phyloP scores from a whole-genome alignment of 768 basidiomycete species.

The Coprinopsis strossmayeri region DNA sequence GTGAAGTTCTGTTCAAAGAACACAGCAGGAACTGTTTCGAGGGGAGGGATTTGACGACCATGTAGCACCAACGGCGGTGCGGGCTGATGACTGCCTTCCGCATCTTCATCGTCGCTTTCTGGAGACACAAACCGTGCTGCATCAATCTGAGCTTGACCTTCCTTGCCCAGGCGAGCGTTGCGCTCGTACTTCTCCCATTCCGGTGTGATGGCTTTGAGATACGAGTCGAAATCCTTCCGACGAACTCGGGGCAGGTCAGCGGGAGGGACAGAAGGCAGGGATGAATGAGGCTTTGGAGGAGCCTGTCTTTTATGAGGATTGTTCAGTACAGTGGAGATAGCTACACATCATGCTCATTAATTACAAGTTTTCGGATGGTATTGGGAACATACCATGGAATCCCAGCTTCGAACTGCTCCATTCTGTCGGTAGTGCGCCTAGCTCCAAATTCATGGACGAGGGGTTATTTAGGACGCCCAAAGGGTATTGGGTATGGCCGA shows the following conservation, averaged over 20 bases:
- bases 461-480: slow-evolving; percentile 39
- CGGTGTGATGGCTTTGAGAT: slow-evolving; percentile 61
- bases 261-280: slow-evolving; percentile 63
- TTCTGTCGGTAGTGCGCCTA: slow-evolving; percentile 47
- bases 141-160: slow-evolving; percentile 34
- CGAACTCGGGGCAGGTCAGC: slow-evolving; percentile 76
- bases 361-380: slow-evolving; percentile 1
- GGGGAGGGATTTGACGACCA: slow-evolving; percentile 51
- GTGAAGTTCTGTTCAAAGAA: slow-evolving; percentile 80
- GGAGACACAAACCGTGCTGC: slow-evolving; percentile 9
- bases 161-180: slow-evolving; percentile 29
- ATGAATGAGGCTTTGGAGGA: slow-evolving; percentile 83
- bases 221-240: slow-evolving; percentile 79
- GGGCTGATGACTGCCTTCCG: slow-evolving; percentile 17
- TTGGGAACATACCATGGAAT: slow-evolving; percentile 66
- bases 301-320: slow-evolving; percentile 81
- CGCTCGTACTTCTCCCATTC: slow-evolving; percentile 77
- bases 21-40: slow-evolving; percentile 70
- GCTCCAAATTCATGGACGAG: slow-evolving; percentile 41
- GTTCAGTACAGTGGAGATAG: slow-evolving; percentile 90
- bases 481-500: slow-evolving; percentile 34
- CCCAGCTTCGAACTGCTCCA: slow-evolving; percentile 84
- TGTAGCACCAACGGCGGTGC: slow-evolving; percentile 22
- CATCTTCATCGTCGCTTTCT: slow-evolving; percentile 11
- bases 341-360: slow-evolving; percentile 30